Evolutionary conservation across 108 stramenopile genomes (phyloP).

Genomic region (Thalassiosira profunda): DNA sequence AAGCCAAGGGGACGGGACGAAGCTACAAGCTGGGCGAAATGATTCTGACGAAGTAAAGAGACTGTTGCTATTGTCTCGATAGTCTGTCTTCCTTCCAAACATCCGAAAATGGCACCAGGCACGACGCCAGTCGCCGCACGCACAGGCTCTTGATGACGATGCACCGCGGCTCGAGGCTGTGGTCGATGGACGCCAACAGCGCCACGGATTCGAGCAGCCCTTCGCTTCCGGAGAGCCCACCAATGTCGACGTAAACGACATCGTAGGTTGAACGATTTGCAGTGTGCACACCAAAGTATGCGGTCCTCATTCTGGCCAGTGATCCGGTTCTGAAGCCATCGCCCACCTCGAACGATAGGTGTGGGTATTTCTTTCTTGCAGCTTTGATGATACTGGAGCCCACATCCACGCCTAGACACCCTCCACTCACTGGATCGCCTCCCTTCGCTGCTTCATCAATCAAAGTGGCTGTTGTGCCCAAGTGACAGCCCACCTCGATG

Average conservation of each 20-base stretch:
- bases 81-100: conserved; percentile 5
- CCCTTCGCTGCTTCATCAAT: conserved; percentile 22
- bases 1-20: conserved; percentile 49
- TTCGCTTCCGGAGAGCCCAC: conserved; percentile 53
- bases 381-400: conserved; percentile 46
- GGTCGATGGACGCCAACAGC: conserved; percentile 22
- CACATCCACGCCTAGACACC: conserved; percentile 57
- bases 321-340: conserved; percentile 55
- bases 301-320: conserved; percentile 36
- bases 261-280: conserved; percentile 24
- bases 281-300: not conserved
- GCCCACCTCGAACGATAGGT: conserved; percentile 45
- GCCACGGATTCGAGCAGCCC: conserved; percentile 50
- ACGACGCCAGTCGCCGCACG: conserved; percentile 40
- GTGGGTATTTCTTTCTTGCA: conserved; percentile 41
- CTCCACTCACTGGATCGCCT: not conserved
- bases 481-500: conserved; percentile 60
- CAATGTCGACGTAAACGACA: conserved; percentile 60
- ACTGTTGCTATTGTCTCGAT: not conserved
- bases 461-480: conserved; percentile 49
- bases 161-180: conserved; percentile 51
- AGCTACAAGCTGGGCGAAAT: conserved; percentile 48
- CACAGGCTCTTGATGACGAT: conserved; percentile 57
- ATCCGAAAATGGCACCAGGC: conserved; percentile 36
- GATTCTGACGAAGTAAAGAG: conserved; percentile 51